Percentiles rank a stretch among this genome's conserved stretches.
These are phyloP conservation scores for Leccinum angustisporum DNA, from an alignment of 1,284 basidiomycete species.

Conservation along the genomic window DNA sequence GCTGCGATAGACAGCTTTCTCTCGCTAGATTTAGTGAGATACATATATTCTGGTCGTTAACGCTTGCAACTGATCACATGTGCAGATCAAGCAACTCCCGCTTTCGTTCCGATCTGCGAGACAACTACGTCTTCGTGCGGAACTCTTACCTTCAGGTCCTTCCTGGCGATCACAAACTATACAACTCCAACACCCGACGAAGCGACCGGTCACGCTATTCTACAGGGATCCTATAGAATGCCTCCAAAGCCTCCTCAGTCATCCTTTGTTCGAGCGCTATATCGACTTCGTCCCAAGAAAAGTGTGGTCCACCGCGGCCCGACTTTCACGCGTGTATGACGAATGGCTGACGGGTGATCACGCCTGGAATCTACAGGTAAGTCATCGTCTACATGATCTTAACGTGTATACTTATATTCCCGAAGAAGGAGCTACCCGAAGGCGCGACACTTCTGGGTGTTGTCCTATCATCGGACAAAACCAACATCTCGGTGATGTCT, in stretches of 20 bases:
- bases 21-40: neutral
- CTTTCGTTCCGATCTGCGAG: neutral
- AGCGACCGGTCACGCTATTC: neutral
- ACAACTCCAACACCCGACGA: neutral
- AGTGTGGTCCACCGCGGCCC: neutral
- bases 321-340: neutral
- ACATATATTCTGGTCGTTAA: neutral
- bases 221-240: neutral
- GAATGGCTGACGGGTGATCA: neutral
- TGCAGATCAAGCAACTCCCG: neutral
- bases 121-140: neutral
- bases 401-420: neutral
- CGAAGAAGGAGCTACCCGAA: neutral
- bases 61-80: neutral
- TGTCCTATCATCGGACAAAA: neutral
- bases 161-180: neutral
- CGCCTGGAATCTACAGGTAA: neutral
- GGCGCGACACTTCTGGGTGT: neutral
- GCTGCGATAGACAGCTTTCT: neutral
- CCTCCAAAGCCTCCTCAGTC: neutral
- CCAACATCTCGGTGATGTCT: neutral
- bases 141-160: neutral
- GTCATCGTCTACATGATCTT: neutral
- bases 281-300: neutral
- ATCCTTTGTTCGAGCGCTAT: neutral